Evolutionary conservation across 306 rosid genomes (phyloP).

Genomic region (Albizia julibrissin): DNA sequence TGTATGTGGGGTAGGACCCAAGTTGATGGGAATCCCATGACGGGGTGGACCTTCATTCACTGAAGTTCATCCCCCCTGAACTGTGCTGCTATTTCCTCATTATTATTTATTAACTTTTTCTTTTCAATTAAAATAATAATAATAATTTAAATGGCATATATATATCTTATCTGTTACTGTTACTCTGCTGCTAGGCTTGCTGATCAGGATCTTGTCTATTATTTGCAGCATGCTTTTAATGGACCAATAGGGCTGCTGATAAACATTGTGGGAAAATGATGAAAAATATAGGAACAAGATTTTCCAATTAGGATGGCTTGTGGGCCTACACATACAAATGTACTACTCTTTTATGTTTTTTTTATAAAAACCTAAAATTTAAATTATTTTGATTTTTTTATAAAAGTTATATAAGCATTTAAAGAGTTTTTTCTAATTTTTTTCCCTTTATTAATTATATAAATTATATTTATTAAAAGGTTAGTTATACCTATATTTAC

Average conservation of each 20-base stretch:
- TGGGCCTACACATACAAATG: not conserved
- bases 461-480: too few relatives aligned
- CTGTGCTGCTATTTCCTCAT: conserved; percentile 35
- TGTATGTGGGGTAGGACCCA: conserved; percentile 67
- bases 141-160: not conserved
- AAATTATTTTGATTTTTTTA: too few relatives aligned
- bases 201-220: conserved; percentile 39
- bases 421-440: too few relatives aligned
- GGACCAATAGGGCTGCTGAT: conserved; percentile 26
- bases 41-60: conserved; percentile 63
- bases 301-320: conserved; percentile 35
- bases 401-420: too few relatives aligned
- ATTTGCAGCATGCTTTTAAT: conserved; percentile 36
- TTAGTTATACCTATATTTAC: too few relatives aligned
- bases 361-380: too few relatives aligned
- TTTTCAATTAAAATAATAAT: too few relatives aligned
- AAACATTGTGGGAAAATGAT: not conserved
- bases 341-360: too few relatives aligned
- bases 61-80: conserved; percentile 91
- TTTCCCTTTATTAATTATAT: too few relatives aligned
- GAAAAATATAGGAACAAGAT: not conserved
- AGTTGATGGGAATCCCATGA: conserved; percentile 91
- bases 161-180: conserved; percentile 28
- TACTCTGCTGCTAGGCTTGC: conserved; percentile 4
- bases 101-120: not conserved